phyloP scores from a whole-genome alignment of 768 basidiomycete genomes.

The Podaxis sp. region DNA sequence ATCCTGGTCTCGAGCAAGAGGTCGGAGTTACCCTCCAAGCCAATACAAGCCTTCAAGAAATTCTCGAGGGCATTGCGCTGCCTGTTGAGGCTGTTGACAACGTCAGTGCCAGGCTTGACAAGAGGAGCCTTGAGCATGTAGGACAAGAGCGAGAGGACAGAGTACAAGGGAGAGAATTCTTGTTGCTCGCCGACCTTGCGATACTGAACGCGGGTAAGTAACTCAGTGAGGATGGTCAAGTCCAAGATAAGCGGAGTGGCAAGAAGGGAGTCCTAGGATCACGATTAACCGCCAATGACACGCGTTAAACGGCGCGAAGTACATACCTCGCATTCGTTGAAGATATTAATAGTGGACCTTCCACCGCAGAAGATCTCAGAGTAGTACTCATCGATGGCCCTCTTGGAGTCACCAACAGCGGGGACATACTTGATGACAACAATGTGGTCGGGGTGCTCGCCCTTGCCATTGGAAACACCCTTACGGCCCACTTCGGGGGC shows the following conservation, averaged over 20 bases:
- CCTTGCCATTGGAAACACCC: conserved; percentile 57
- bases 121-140: conserved; percentile 99
- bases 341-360: conserved; percentile 90
- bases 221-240: conserved; percentile 87
- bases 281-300: conserved; percentile 8
- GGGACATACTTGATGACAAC: conserved; percentile 97
- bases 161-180: conserved; percentile 83
- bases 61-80: conserved; percentile 92
- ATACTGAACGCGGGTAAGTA: conserved; percentile 91
- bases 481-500: conserved; percentile 55
- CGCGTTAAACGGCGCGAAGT: background rate
- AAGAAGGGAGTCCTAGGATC: conserved; percentile 80
- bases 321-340: conserved; percentile 92
- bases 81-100: conserved; percentile 92
- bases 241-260: conserved; percentile 97
- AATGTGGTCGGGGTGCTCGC: conserved; percentile 96
- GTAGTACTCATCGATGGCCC: conserved; percentile 98
- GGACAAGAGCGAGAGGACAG: conserved; percentile 85
- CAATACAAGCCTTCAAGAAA: conserved; percentile 93
- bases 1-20: conserved; percentile 83
- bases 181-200: conserved; percentile 47
- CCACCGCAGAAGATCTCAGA: conserved; percentile 98
- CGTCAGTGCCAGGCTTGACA: conserved; percentile 90
- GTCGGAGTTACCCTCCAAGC: conserved; percentile 77
- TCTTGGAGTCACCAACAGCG: conserved; percentile 96